A percentile compares a stretch with the other conserved stretches of the same genome.
Conservation (phyloP, 169 alveolate genomes). For the Plasmodium knowlesi region DNA sequence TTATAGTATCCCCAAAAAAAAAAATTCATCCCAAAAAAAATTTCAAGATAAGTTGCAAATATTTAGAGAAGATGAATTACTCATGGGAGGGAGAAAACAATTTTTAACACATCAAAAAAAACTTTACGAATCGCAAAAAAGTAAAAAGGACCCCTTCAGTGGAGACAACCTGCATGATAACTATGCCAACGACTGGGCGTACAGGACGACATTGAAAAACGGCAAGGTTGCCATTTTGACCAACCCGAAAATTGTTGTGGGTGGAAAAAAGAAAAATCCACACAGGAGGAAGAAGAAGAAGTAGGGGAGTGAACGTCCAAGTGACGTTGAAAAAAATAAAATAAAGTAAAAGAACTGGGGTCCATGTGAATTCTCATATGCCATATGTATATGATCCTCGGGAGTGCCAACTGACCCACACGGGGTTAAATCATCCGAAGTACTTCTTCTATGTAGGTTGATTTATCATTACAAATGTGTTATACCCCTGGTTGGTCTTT, state of each 20-base stretch:
- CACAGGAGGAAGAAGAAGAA: conserved; percentile 37
- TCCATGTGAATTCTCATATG: background rate
- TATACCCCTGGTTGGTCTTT: background rate
- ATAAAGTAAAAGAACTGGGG: background rate
- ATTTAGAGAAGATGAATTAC: conserved; percentile 87
- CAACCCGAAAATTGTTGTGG: conserved; percentile 69
- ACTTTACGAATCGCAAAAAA: conserved; percentile 58
- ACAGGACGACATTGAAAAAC: conserved; percentile 59
- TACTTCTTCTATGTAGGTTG: background rate
- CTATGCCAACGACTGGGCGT: conserved; percentile 29
- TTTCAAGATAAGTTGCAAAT: conserved; percentile 76
- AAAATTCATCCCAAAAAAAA: conserved; percentile 78
- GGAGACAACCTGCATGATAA: conserved; percentile 25
- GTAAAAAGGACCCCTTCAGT: conserved; percentile 46
- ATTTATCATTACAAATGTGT: background rate
- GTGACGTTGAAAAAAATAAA: background rate
- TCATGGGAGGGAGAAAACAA: conserved; percentile 82
- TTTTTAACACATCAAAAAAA: conserved; percentile 75
- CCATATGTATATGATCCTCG: background rate
- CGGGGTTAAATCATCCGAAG: background rate
- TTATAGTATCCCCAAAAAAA: conserved; percentile 84
- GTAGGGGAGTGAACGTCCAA: background rate
- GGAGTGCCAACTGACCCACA: background rate
- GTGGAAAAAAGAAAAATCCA: conserved; percentile 23
- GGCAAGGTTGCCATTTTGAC: conserved; percentile 55